A percentile compares a stretch with the other conserved stretches of the same genome.
Conservation (phyloP, 352 stramenopile genomes). For the Globisporangium lucens region DNA sequence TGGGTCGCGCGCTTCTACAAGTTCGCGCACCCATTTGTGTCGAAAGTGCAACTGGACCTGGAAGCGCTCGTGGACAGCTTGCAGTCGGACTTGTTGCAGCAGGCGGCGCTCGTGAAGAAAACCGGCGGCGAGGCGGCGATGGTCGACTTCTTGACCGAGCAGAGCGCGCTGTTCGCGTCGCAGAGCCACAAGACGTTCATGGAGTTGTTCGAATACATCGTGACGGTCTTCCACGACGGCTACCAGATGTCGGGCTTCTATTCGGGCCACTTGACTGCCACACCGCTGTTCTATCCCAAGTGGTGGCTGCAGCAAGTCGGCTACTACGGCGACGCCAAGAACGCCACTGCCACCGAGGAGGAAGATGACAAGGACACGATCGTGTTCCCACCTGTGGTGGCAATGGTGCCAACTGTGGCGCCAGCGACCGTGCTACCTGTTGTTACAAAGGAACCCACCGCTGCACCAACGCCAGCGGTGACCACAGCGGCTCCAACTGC, state of each 20-base stretch:
- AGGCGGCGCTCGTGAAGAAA: slow-evolving; percentile 37
- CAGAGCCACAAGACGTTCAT: slow-evolving; percentile 50
- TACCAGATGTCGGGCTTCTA: slow-evolving; percentile 67
- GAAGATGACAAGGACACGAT: slow-evolving; percentile 1
- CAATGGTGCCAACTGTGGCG: slow-evolving; percentile 3
- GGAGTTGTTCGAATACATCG: slow-evolving; percentile 63
- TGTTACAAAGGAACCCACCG: slow-evolving; percentile 2
- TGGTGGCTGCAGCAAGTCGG: slow-evolving; percentile 82
- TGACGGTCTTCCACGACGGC: slow-evolving; percentile 81
- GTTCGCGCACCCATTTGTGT: slow-evolving; percentile 57
- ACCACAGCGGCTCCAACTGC: background rate
- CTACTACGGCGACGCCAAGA: slow-evolving; percentile 46
- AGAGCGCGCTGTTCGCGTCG: slow-evolving; percentile 46
- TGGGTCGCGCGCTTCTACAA: slow-evolving; percentile 79
- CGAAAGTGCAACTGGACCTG: slow-evolving; percentile 49
- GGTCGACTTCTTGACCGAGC: slow-evolving; percentile 51
- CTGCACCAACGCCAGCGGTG: background rate
- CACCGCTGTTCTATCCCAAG: slow-evolving; percentile 77
- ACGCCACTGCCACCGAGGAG: slow-evolving; percentile 10
- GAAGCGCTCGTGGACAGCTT: slow-evolving; percentile 44
- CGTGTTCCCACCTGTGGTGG: background rate
- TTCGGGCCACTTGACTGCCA: slow-evolving; percentile 33
- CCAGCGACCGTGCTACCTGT: slow-evolving; percentile 5
- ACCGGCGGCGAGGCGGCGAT: slow-evolving; percentile 42
- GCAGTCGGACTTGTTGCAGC: slow-evolving; percentile 30